phyloP scores from a whole-genome alignment of 2,329 filamentous ascomycete genomes.

The Xylaria hypoxylon region DNA sequence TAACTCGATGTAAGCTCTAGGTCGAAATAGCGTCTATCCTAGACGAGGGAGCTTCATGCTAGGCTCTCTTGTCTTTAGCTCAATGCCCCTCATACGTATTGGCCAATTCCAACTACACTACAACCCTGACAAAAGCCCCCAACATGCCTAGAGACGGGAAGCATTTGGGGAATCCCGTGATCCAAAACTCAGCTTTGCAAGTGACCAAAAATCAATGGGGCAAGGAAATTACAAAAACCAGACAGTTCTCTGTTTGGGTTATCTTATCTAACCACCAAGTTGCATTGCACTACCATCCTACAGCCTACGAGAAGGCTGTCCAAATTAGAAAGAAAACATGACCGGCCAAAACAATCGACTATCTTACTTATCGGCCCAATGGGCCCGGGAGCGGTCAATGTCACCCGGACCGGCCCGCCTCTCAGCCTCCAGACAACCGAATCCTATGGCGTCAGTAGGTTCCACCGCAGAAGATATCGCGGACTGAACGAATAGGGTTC shows the following conservation, averaged over 20 bases:
- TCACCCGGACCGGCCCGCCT: slow-evolving; percentile 8
- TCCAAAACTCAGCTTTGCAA: neutral
- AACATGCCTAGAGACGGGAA: neutral
- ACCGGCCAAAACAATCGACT: no score
- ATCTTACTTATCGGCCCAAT: neutral
- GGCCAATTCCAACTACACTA: neutral
- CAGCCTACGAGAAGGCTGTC: neutral
- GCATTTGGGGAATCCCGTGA: neutral
- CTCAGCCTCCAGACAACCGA: slow-evolving; percentile 14
- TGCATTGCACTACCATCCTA: neutral
- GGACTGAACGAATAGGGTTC: neutral
- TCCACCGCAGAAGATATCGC: neutral
- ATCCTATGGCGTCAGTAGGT: slow-evolving; percentile 10
- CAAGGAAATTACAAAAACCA: neutral
- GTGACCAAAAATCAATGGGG: neutral
- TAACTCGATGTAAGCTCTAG: slow-evolving; percentile 13
- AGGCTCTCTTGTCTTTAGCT: neutral
- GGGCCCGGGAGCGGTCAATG: neutral
- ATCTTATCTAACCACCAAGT: neutral
- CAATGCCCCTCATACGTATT: neutral
- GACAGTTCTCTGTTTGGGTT: neutral
- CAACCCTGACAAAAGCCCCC: neutral
- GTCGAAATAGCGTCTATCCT: slow-evolving; percentile 16
- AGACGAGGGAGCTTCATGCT: slow-evolving; percentile 13
- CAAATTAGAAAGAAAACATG: neutral